Percentiles rank a stretch among this genome's conserved stretches.
Evolutionary conservation across 208 protist species (phyloP).

Genomic region (Leptomonas seymouri): DNA sequence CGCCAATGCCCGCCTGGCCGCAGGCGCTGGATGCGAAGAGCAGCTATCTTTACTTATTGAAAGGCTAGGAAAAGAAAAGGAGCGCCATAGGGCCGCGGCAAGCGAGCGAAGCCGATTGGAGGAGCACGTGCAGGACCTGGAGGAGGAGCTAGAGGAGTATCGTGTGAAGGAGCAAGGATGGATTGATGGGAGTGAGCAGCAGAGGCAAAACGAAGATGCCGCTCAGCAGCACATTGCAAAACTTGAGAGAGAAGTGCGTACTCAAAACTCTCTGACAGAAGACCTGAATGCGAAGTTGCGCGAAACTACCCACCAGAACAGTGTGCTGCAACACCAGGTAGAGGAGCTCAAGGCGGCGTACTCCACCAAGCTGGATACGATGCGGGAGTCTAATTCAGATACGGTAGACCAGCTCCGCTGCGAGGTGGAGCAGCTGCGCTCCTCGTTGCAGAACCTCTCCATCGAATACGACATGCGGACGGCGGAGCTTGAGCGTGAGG

Average conservation of each 20-base stretch:
- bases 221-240: slow-evolving; percentile 42
- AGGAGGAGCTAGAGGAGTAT: slow-evolving; percentile 47
- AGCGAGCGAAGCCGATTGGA: slow-evolving; percentile 39
- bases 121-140: slow-evolving; percentile 44
- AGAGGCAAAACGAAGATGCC: slow-evolving; percentile 25
- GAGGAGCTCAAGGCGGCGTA: slow-evolving; percentile 35
- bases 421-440: slow-evolving; percentile 57
- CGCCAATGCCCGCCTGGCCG: slow-evolving; percentile 23
- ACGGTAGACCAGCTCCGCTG: slow-evolving; percentile 36
- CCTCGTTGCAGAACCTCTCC: slow-evolving; percentile 40
- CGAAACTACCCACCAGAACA: slow-evolving; percentile 26
- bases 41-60: slow-evolving; percentile 61
- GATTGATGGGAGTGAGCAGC: slow-evolving; percentile 21
- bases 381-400: slow-evolving; percentile 36
- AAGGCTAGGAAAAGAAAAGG: slow-evolving; percentile 57
- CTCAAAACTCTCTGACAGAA: slow-evolving; percentile 24
- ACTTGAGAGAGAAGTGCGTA: slow-evolving; percentile 31
- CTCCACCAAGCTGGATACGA: slow-evolving; percentile 29
- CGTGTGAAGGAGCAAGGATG: slow-evolving; percentile 40
- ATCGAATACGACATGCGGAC: slow-evolving; percentile 60
- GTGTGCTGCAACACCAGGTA: slow-evolving; percentile 32
- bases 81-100: slow-evolving; percentile 36
- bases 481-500: slow-evolving; percentile 52
- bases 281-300: slow-evolving; percentile 39
- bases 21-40: slow-evolving; percentile 20